A percentile compares a stretch with the other conserved stretches of the same genome.
Conservation (phyloP, 495 filamentous ascomycete species). For the Neurospora tetrasperma region DNA sequence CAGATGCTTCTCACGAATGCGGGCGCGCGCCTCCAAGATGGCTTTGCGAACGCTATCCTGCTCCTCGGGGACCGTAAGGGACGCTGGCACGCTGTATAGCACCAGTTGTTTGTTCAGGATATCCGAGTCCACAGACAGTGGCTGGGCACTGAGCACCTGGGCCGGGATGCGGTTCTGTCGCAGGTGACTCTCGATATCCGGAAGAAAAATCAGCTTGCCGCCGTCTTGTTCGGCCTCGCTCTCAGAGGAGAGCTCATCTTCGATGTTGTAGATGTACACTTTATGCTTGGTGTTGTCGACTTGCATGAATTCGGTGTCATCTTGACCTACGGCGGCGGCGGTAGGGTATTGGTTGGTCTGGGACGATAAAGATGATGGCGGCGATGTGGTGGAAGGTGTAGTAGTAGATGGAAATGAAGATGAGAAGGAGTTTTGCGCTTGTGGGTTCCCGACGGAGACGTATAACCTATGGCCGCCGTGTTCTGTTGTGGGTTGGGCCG, state of each 20-base stretch:
- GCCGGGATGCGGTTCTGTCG: constrained; percentile 49
- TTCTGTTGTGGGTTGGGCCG: constrained; percentile 24
- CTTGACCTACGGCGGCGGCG: constrained; percentile 1
- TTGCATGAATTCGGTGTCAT: constrained; percentile 58
- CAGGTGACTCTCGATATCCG: constrained; percentile 74
- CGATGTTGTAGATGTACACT: constrained; percentile 83
- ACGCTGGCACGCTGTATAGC: constrained; percentile 68
- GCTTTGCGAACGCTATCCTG: constrained; percentile 76
- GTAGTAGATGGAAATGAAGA: constrained; percentile 1
- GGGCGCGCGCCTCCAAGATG: constrained; percentile 69
- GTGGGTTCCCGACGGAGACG: constrained; percentile 39
- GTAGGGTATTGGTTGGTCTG: neutral
- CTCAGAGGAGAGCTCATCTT: constrained; percentile 72
- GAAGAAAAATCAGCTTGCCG: constrained; percentile 58
- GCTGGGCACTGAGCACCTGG: constrained; percentile 42
- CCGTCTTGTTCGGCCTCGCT: constrained; percentile 36
- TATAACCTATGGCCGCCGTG: constrained; percentile 46
- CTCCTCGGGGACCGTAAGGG: constrained; percentile 64
- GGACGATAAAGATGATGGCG: neutral
- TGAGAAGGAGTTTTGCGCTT: constrained; percentile 8
- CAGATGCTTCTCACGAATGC: constrained; percentile 43
- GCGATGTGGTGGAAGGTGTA: neutral
- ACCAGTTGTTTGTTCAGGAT: constrained; percentile 57
- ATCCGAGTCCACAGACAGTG: constrained; percentile 26
- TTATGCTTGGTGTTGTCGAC: constrained; percentile 80